phyloP scores from a whole-genome alignment of 345 rosid genomes.

The Capsella bursapastoris region DNA sequence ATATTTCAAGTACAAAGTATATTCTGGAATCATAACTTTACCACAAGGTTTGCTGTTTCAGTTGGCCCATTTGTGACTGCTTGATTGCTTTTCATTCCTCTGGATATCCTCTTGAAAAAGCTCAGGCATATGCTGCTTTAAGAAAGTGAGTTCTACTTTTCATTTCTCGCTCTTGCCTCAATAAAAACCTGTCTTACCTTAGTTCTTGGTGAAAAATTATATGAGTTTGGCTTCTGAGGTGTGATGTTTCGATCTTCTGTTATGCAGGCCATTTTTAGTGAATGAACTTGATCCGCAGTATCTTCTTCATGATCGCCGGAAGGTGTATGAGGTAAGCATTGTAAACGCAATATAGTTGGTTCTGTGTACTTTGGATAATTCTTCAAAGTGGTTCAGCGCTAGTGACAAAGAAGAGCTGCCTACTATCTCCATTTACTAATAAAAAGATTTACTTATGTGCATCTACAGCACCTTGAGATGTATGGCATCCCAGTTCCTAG shows the following conservation, averaged over 20 bases:
- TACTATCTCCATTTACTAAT: conserved; percentile 18
- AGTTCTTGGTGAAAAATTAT: background rate
- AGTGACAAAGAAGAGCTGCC: background rate
- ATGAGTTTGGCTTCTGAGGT: conserved; percentile 23
- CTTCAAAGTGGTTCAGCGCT: background rate
- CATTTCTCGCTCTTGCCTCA: background rate
- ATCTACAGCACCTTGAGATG: conserved; percentile 74
- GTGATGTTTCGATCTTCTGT: conserved; percentile 21
- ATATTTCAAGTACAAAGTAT: conserved; percentile 16
- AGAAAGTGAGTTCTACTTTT: conserved; percentile 67
- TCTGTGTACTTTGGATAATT: background rate
- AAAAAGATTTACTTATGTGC: conserved; percentile 31
- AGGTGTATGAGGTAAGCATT: conserved; percentile 88
- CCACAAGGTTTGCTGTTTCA: conserved; percentile 53
- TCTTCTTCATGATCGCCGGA: conserved; percentile 98
- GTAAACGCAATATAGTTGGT: conserved; percentile 29
- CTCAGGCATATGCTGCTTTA: conserved; percentile 74
- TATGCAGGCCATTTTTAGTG: conserved; percentile 85
- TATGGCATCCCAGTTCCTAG: conserved; percentile 98
- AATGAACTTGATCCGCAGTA: conserved; percentile 93
- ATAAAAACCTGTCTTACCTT: background rate
- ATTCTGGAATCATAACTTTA: conserved; percentile 34
- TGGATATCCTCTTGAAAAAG: conserved; percentile 91
- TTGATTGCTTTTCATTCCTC: conserved; percentile 93
- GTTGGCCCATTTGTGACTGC: conserved; percentile 98